Base-by-base conservation (phyloP, 345 rosid genomes). In the Populus tremula region DNA sequence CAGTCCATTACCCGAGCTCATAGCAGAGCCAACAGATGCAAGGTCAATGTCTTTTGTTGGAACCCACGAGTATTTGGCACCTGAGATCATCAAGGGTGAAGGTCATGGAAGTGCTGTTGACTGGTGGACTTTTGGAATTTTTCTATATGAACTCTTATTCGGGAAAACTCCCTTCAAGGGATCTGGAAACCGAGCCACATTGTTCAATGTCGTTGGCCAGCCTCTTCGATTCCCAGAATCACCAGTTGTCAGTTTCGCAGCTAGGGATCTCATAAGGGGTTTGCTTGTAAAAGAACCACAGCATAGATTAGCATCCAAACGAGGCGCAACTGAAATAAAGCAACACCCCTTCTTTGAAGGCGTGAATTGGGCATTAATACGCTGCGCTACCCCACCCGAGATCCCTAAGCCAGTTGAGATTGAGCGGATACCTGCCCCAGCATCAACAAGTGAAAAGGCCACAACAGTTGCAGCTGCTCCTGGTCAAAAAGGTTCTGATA, bases 41-140 rank as follows among this genome's bases (percentile, higher is more conserved):
- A 91, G 96, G 72, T 94, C 97, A 21, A 94, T 94, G 98, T 94
- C 98, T 6, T 94, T 94, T 81, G 97, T 92, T 23, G 98, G 98
- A 77, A 94, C 97, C 64, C 98, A 92, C 2, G 95, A 93, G 80
- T 91, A 93, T 82, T 88, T 93, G 78, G 98, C 98, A 29, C 97
- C 93, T 0, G 98, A 93, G 89, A 93, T 93, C 47, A 93, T 93
- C 33, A 90, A 92, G 81, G 98, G 98, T 4, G 98, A 92, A 87
- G 98, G 98, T 72, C 97, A 94, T 83, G 98, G 98, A 75, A 92
- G 96, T 82, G 98, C 98, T 3, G 98, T 94, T 14, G 98, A 94
- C 79, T 94, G 98, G 98, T 94, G 98, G 98, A 94, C 97, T 74
- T 91, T 85, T 78, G 97, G 98, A 75, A 94, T 92, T 73, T 92